Evolutionary conservation across 2,329 filamentous ascomycete species (phyloP), one percentile per base, ranked within the genome.

Genomic region (Arthrobotrys megalospora): DNA sequence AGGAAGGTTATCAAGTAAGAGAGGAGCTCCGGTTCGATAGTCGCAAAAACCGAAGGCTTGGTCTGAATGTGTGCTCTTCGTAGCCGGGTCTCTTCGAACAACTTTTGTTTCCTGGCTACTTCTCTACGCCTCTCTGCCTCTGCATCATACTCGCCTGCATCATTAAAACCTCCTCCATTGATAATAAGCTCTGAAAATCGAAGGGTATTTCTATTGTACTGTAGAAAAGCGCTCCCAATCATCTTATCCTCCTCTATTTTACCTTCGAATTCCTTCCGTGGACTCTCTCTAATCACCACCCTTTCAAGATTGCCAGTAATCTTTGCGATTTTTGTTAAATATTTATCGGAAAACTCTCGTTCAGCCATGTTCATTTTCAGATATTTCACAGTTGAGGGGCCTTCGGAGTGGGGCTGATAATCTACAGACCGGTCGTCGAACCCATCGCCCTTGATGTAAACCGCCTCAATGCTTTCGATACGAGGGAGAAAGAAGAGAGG

Each of bases 151-250:
- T 12, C 8, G 1, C 52, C 52, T 1, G 7, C 28, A 19, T 60
- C 52, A 14, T 38, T 12, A 3, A 58, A 69, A 1, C 65, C 38
- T 1, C 50, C 65, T 2, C 65, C 65, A 11, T 69, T 69, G 24
- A 69, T 69, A 47, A 24, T 21, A 7, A 69, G 24, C n/a, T 52
- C n/a, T 8, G 21, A 28, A 3, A 14, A 5, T 0, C 48, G 43
- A 28, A 69, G 34, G 10, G 38, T 69, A 41, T 7, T 28, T 38
- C 36, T 58, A 45, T 69, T 69, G 19, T 19, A 24, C 11, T 48
- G 3, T 14, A 69, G 12, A 28, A 69, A 68, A 0, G 1, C n/a
- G 8, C 24, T 47, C 6, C 19, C 65, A n/a, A 60, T 60, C 19
- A 36, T 21, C 24, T 60, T 50, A 10, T 69, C 65, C 1, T 24